phyloP scores from a whole-genome alignment of 768 basidiomycete genomes.

The Megacollybia marginata region DNA sequence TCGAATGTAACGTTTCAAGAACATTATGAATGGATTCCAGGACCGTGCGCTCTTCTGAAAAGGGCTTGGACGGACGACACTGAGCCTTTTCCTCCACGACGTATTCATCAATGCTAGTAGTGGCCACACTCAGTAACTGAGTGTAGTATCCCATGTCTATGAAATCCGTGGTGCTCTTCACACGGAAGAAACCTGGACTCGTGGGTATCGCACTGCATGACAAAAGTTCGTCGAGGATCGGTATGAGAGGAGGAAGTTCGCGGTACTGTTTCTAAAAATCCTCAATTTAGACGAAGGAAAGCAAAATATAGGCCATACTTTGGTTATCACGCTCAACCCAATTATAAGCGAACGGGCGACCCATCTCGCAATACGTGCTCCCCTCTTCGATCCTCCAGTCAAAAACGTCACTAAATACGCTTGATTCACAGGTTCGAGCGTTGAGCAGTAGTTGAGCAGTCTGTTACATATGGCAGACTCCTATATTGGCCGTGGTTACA shows the following conservation, averaged over 20 bases:
- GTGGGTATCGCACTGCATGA: conserved; percentile 17
- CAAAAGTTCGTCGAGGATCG: conserved; percentile 43
- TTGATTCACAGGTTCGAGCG: conserved; percentile 42
- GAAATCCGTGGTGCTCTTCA: conserved; percentile 53
- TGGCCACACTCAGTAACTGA: conserved; percentile 48
- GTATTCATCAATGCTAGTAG: conserved; percentile 54
- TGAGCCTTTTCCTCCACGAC: conserved; percentile 15
- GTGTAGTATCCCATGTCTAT: conserved; percentile 49
- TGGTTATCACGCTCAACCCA: conserved; percentile 6
- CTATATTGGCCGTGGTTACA: conserved; percentile 21
- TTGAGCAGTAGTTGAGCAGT: conserved; percentile 30
- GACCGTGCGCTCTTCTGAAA: conserved; percentile 22
- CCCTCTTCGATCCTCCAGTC: conserved; percentile 38
- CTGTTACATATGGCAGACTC: conserved; percentile 39
- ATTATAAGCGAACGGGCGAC: conserved; percentile 46
- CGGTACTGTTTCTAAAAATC: conserved; percentile 29
- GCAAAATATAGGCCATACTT: neutral
- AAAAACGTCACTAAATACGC: conserved; percentile 43
- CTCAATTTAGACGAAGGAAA: neutral
- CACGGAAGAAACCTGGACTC: conserved; percentile 41
- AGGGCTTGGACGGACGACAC: conserved; percentile 8
- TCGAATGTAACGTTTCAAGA: conserved; percentile 48
- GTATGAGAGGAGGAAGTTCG: conserved; percentile 43
- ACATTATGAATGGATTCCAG: conserved; percentile 41
- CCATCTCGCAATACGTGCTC: conserved; percentile 49